Evolutionary conservation across 2,329 filamentous ascomycete genomes (phyloP).

Genomic region (Lasiodiplodia theobromae): DNA sequence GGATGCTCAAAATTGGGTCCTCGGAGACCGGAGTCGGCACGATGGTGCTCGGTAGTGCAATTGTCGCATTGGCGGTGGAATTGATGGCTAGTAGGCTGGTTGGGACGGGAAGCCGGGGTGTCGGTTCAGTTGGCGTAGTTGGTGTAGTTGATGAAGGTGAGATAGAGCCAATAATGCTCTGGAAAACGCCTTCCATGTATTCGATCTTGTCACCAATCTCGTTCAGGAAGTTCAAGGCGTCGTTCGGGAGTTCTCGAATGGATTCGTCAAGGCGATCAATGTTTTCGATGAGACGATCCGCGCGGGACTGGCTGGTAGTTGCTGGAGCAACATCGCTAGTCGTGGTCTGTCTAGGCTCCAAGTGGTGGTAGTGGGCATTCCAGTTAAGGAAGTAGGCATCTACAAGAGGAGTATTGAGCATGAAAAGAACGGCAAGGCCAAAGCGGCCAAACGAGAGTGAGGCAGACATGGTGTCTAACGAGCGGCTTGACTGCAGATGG

Average conservation of each 20-base stretch:
- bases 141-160: background rate
- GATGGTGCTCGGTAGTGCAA: slow-evolving; percentile 1
- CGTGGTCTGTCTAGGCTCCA: slow-evolving; percentile 25
- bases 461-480: slow-evolving; percentile 16
- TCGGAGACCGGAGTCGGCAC: slow-evolving; percentile 8
- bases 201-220: slow-evolving; percentile 23
- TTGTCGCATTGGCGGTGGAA: background rate
- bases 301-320: slow-evolving; percentile 15
- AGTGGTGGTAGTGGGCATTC: slow-evolving; percentile 7
- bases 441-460: slow-evolving; percentile 5
- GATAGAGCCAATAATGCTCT: slow-evolving; percentile 7
- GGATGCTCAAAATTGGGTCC: slow-evolving; percentile 18
- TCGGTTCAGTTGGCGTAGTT: background rate
- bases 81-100: background rate
- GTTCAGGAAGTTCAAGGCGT: slow-evolving; percentile 23
- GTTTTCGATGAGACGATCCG: slow-evolving; percentile 23
- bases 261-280: slow-evolving; percentile 26
- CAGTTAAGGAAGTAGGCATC: slow-evolving; percentile 24
- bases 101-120: background rate
- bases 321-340: slow-evolving; percentile 17
- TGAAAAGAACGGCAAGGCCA: slow-evolving; percentile 24
- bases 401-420: slow-evolving; percentile 8
- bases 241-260: slow-evolving; percentile 17
- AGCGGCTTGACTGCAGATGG: background rate
- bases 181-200: slow-evolving; percentile 21